These are phyloP conservation scores for Erodium trifolium DNA, from an alignment of 441 rosid species.

Conservation along the genomic window DNA sequence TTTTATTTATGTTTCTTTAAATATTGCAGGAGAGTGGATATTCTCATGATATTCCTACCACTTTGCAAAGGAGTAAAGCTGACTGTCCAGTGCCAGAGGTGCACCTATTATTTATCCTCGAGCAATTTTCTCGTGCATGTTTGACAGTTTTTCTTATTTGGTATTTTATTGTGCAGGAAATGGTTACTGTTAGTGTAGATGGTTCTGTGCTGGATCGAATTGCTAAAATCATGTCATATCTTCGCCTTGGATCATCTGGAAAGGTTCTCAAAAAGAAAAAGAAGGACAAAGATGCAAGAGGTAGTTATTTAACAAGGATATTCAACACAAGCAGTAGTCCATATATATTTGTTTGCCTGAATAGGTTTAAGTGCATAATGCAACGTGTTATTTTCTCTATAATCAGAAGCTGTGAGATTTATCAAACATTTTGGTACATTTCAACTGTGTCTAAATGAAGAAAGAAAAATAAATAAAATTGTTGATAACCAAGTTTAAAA, in stretches of 20 bases:
- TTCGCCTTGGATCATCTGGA: constrained; percentile 97
- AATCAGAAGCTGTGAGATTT: constrained; percentile 1
- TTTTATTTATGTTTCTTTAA: constrained; percentile 10
- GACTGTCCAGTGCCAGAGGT: constrained; percentile 95
- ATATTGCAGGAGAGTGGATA: constrained; percentile 72
- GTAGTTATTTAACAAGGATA: constrained; percentile 26
- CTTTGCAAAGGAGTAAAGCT: constrained; percentile 87
- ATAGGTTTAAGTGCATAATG: not conserved
- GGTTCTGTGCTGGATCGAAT: constrained; percentile 94
- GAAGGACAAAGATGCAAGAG: constrained; percentile 81
- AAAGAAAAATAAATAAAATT: not conserved
- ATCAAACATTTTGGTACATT: not conserved
- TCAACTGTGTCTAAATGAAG: not conserved
- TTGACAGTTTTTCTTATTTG: constrained; percentile 19
- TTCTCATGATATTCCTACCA: constrained; percentile 82
- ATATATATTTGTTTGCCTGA: not conserved
- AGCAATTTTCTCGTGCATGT: constrained; percentile 16
- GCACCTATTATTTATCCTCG: constrained; percentile 18
- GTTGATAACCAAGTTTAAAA: not conserved
- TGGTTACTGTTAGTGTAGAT: constrained; percentile 86
- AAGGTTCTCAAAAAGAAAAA: constrained; percentile 97
- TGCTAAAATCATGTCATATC: constrained; percentile 87
- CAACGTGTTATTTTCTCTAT: not conserved
- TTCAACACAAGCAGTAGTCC: not conserved
- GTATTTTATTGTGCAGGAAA: constrained; percentile 44